Conservation (phyloP, 768 basidiomycete genomes). For the Leccinellum albellum region DNA sequence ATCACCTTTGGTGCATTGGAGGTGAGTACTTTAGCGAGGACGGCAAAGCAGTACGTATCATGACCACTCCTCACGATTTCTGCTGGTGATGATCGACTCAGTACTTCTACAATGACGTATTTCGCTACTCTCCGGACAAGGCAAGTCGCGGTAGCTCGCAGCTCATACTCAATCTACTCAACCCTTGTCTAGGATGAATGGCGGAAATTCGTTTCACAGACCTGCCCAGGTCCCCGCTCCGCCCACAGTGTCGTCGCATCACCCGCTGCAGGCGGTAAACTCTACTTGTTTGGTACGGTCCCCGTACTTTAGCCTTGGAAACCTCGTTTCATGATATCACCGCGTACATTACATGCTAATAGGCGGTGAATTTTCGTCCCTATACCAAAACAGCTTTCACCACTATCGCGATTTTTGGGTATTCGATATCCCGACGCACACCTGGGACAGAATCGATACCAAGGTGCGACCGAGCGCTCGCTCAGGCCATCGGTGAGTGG, state of each 20-base stretch:
- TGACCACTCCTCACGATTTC: background rate
- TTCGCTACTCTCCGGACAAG: slow-evolving; percentile 83
- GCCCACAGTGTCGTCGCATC: slow-evolving; percentile 80
- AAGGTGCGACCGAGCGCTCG: slow-evolving; percentile 76
- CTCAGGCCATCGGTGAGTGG: slow-evolving; percentile 69
- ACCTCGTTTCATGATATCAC: background rate
- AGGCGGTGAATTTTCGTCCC: slow-evolving; percentile 85
- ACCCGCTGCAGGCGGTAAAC: slow-evolving; percentile 77
- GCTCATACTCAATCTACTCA: background rate
- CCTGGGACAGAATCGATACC: slow-evolving; percentile 88
- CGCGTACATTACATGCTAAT: background rate
- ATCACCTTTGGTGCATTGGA: slow-evolving; percentile 80
- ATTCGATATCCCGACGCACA: slow-evolving; percentile 73
- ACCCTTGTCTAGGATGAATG: slow-evolving; percentile 65
- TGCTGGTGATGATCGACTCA: slow-evolving; percentile 22
- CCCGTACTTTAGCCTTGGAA: background rate
- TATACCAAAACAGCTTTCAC: slow-evolving; percentile 80
- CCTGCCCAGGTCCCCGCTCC: slow-evolving; percentile 82
- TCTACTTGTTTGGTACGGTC: slow-evolving; percentile 70
- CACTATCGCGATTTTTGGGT: slow-evolving; percentile 90
- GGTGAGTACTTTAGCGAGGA: slow-evolving; percentile 90
- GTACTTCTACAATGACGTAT: slow-evolving; percentile 88
- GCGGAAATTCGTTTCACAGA: slow-evolving; percentile 79
- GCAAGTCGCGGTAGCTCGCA: slow-evolving; percentile 26
- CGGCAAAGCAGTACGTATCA: slow-evolving; percentile 58